phyloP scores from a whole-genome alignment of 306 rosid genomes.

The Gillenia trifoliata region DNA sequence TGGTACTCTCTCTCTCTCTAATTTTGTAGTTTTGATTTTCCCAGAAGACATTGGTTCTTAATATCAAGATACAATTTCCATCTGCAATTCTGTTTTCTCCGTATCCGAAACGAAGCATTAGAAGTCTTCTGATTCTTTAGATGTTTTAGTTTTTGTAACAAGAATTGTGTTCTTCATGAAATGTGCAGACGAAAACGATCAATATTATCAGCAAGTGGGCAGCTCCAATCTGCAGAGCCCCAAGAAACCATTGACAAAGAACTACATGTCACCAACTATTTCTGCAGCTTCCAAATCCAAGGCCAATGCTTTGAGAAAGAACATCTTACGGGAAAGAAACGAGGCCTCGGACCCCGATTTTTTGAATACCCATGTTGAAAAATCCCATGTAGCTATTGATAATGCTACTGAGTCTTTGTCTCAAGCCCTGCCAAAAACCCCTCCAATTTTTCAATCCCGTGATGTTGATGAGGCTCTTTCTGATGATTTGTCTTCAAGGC shows the following conservation, averaged over 20 bases:
- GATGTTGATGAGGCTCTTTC: not conserved
- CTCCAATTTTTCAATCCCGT: conserved; percentile 3
- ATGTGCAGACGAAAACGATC: conserved; percentile 30
- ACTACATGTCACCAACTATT: conserved; percentile 31
- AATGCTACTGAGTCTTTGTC: not conserved
- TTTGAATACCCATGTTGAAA: conserved; percentile 7
- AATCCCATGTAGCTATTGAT: not conserved
- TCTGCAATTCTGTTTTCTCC: not conserved
- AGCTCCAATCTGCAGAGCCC: conserved; percentile 5
- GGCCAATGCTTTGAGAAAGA: conserved; percentile 17
- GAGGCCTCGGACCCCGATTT: conserved; percentile 8
- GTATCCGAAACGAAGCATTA: not conserved
- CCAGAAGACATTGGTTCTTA: not conserved
- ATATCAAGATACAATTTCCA: not conserved
- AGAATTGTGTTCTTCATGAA: not conserved
- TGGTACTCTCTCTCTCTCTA: conserved; percentile 11
- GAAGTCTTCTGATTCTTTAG: not conserved
- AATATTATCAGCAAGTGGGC: conserved; percentile 14
- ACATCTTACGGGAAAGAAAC: conserved; percentile 31
- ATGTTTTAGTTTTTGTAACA: not conserved
- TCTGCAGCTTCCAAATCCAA: conserved; percentile 37
- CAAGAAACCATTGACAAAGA: conserved; percentile 21
- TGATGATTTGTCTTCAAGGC: conserved; percentile 8
- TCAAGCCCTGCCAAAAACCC: not conserved
- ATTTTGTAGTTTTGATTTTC: not conserved